phyloP scores from a whole-genome alignment of 2,329 filamentous ascomycete genomes.

The Aspergillus carbonarius region DNA sequence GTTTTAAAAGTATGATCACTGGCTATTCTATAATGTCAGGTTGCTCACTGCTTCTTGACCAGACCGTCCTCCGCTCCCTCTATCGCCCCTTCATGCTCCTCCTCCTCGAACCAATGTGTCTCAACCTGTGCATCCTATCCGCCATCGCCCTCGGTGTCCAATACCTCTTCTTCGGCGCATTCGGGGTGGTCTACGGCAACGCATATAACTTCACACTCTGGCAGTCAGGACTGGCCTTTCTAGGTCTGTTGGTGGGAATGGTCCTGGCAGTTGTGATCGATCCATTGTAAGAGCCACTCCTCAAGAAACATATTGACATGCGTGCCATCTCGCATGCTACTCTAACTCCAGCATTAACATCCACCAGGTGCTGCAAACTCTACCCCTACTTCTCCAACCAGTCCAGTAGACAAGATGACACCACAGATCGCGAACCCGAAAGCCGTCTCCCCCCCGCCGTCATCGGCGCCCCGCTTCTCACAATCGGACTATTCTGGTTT shows the following conservation, averaged over 20 bases:
- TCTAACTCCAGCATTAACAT: neutral
- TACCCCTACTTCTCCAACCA: neutral
- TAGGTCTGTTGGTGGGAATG: constrained; percentile 49
- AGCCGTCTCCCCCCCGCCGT: constrained; percentile 73
- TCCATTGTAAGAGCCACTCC: neutral
- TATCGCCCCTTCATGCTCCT: constrained; percentile 73
- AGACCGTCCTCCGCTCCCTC: constrained; percentile 41
- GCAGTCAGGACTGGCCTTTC: constrained; percentile 72
- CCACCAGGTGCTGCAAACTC: neutral
- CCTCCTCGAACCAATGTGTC: constrained; percentile 75
- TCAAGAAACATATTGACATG: too few species aligned
- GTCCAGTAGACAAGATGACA: neutral
- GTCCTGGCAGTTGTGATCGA: constrained; percentile 37
- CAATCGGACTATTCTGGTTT: constrained; percentile 79
- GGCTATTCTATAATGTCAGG: neutral
- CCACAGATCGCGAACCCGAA: constrained; percentile 63
- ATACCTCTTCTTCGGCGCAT: constrained; percentile 86
- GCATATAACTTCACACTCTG: constrained; percentile 74
- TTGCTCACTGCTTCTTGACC: too few species aligned
- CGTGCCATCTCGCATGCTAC: neutral
- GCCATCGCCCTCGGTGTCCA: constrained; percentile 77
- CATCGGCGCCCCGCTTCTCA: constrained; percentile 68
- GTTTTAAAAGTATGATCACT: constrained; percentile 38
- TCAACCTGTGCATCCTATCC: constrained; percentile 73
- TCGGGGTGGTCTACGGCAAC: constrained; percentile 69